Base-by-base conservation (phyloP, 139 green algal species). In the Haematococcus sp. region DNA sequence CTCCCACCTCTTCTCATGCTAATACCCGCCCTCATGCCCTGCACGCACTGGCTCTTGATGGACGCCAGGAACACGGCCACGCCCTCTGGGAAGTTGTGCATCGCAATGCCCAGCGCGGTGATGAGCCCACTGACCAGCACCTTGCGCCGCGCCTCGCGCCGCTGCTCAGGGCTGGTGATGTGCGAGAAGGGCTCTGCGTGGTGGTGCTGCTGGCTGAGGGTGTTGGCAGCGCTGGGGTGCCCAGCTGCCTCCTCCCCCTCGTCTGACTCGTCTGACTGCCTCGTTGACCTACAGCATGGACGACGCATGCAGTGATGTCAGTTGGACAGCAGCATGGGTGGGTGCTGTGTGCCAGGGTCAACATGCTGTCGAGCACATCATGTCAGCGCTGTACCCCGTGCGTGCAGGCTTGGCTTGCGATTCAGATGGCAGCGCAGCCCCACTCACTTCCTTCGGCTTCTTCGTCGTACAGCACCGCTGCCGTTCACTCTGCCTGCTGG, bases 61-160 rank as follows among this genome's bases (percentile, higher is more conserved):
- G 87, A 87, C 28, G 88, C 87, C 32, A 95, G 74, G 60, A 89
- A 88, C 30, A 90, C 82, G 3, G 87, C 87, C 0, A 92, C 72
- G 9, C 84, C 84, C 76, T 94, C 91, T 25, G 91, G 91, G 60
- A 97, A 94, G 81, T 97, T 97, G 80, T 95, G 92, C 59, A 97
- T 74, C 19, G 78, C 88, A n/a, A 95, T 95, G 27, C 88, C 89
- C 2, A 94, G 67, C 1, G 83, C 90, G 22, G 90, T 95, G 70
- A 95, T 86, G 19, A 95, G 70, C 15, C 88, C 85, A 4, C 74
- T 85, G 43, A 77, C 2, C 33, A 90, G 75, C 52, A 91, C 74
- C 58, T 60, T 64, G 23, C 58, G 43, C 15, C 71, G 71, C 17
- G 28, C 44, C 1, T n/a, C 30, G 20, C 43, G 58, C 58, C 1